Evolutionary conservation across 2,329 filamentous ascomycete genomes (phyloP).

Genomic region (Diaporthe citrichinensis): DNA sequence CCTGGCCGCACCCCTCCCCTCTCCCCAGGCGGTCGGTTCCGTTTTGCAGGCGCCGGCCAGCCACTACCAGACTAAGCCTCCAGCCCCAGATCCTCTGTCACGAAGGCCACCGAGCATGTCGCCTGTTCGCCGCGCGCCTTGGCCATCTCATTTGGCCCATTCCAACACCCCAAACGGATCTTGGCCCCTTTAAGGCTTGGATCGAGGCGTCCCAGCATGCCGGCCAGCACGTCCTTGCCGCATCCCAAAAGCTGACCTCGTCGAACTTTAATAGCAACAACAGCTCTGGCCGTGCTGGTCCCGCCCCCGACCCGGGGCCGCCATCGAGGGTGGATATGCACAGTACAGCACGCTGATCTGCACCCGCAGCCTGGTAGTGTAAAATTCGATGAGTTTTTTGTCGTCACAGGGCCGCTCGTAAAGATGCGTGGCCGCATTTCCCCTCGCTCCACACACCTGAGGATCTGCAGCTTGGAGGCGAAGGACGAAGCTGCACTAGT

Average conservation of each 20-base stretch:
- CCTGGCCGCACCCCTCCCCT: background rate
- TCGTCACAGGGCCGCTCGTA: slow-evolving; percentile 30
- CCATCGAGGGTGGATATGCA: slow-evolving; percentile 29
- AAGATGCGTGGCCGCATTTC: slow-evolving; percentile 27
- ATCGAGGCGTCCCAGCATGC: slow-evolving; percentile 12
- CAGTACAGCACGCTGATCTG: background rate
- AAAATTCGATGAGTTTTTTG: slow-evolving; percentile 3
- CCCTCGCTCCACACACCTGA: slow-evolving; percentile 19
- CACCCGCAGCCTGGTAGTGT: slow-evolving; percentile 1
- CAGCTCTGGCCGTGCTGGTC: background rate
- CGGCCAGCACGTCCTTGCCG: background rate
- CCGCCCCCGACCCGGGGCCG: slow-evolving; percentile 28
- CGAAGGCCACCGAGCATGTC: slow-evolving; percentile 13
- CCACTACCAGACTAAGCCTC: slow-evolving; percentile 33
- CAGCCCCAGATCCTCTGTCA: slow-evolving; percentile 35
- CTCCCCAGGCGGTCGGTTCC: slow-evolving; percentile 35
- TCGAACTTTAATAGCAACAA: slow-evolving; percentile 12
- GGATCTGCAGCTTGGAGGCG: slow-evolving; percentile 26
- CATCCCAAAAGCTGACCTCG: background rate
- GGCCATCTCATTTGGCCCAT: slow-evolving; percentile 27
- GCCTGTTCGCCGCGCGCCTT: slow-evolving; percentile 26
- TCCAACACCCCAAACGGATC: slow-evolving; percentile 21
- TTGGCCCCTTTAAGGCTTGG: slow-evolving; percentile 22
- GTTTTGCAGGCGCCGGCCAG: slow-evolving; percentile 36
- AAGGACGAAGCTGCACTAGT: slow-evolving; percentile 33